Percentiles rank a stretch among this genome's conserved stretches.
phyloP scores from a whole-genome alignment of 2,329 filamentous ascomycete genomes.

The Talaromyces atroroseus region DNA sequence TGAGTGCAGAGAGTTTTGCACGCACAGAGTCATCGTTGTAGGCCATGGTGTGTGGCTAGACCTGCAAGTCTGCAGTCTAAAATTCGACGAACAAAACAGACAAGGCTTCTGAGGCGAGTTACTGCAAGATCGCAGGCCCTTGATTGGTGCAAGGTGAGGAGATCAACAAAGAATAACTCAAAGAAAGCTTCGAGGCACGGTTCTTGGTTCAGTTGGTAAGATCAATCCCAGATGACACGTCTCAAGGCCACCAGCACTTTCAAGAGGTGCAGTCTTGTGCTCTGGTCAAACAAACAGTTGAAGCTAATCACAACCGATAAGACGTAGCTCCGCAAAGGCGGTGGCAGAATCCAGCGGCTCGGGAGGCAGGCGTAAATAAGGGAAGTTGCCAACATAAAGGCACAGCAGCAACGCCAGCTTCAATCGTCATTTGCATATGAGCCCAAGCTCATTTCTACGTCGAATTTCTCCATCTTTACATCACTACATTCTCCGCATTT shows the following conservation, averaged over 20 bases:
- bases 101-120: background rate
- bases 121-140: background rate
- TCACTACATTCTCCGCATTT: background rate
- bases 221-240: background rate
- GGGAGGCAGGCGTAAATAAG: background rate
- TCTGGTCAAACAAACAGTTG: background rate
- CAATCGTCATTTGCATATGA: background rate
- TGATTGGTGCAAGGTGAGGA: background rate
- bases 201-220: background rate
- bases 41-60: constrained; percentile 58
- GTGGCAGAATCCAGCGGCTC: constrained; percentile 12
- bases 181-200: background rate
- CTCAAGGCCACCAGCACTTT: background rate
- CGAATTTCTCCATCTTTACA: background rate
- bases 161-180: background rate
- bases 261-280: too few relatives aligned
- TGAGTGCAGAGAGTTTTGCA: constrained; percentile 89
- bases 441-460: background rate
- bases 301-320: constrained; percentile 1
- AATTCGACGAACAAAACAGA: background rate
- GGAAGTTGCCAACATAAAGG: constrained; percentile 8
- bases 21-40: constrained; percentile 94
- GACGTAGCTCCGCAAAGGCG: constrained; percentile 12
- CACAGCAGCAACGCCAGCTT: background rate
- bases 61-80: background rate